Conservation (phyloP, 2,329 filamentous ascomycete genomes). For the Aspergillus tubingensis region DNA sequence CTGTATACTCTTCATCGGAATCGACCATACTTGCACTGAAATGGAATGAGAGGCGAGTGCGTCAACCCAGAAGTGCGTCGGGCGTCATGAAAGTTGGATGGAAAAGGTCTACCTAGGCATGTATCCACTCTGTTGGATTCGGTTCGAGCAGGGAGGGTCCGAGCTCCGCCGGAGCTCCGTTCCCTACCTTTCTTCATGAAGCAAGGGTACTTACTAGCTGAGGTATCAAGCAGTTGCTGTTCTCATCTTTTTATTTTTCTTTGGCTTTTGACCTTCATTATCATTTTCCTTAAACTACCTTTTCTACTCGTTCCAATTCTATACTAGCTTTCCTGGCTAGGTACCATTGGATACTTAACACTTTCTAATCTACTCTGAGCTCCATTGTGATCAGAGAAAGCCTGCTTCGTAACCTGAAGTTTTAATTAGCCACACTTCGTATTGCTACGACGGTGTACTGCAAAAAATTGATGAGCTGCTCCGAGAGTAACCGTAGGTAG, state of each 20-base stretch:
- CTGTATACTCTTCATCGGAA: constrained; percentile 56
- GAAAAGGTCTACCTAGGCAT: not conserved
- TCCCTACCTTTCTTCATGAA: not conserved
- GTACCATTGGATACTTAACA: not conserved
- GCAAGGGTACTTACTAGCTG: too few species aligned
- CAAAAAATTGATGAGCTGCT: not conserved
- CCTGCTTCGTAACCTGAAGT: not conserved
- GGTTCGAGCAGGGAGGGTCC: constrained; percentile 21
- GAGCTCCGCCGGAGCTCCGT: constrained; percentile 35
- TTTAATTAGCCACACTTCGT: not conserved
- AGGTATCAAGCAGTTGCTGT: too few species aligned
- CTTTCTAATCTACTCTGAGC: not conserved
- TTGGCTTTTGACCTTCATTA: too few species aligned
- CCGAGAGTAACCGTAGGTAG: constrained; percentile 28
- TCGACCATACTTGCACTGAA: constrained; percentile 42
- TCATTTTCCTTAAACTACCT: too few species aligned
- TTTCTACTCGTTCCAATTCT: too few species aligned
- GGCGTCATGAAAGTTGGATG: not conserved
- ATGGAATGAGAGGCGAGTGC: not conserved
- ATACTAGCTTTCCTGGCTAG: too few species aligned
- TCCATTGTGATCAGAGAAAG: not conserved
- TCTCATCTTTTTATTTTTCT: not conserved
- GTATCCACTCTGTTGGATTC: not conserved
- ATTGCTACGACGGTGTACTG: not conserved
- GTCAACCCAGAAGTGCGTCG: not conserved